Conservation (phyloP, 2,329 filamentous ascomycete genomes). For the Xylariaceae sp. region DNA sequence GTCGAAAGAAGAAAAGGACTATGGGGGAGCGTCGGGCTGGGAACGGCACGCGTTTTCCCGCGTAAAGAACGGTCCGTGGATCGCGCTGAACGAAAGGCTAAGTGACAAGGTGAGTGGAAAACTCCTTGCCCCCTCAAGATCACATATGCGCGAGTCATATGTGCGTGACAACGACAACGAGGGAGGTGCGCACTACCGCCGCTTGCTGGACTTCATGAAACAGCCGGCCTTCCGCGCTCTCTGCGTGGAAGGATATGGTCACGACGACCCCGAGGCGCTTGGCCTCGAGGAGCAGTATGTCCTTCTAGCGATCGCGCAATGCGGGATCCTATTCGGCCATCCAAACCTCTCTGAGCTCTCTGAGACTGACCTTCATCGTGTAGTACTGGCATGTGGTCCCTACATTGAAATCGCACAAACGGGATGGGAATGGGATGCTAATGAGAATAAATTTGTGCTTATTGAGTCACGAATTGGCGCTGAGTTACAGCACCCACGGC, state of each 20-base stretch:
- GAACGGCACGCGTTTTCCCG: slow-evolving; percentile 16
- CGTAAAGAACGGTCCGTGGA: slow-evolving; percentile 13
- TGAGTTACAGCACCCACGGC: background rate
- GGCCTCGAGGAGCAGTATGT: background rate
- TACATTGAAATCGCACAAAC: background rate
- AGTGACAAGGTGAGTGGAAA: background rate
- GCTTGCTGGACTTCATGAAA: background rate
- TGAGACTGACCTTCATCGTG: background rate
- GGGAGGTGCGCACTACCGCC: slow-evolving; percentile 6
- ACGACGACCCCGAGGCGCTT: background rate
- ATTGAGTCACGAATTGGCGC: background rate
- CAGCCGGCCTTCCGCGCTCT: background rate
- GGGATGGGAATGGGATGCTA: background rate
- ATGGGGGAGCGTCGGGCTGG: slow-evolving; percentile 16
- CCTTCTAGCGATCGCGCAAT: background rate
- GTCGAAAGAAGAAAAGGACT: slow-evolving; percentile 21
- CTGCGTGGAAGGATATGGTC: background rate
- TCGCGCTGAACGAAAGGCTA: slow-evolving; percentile 4
- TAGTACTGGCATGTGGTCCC: background rate
- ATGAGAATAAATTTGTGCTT: background rate
- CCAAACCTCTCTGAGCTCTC: background rate
- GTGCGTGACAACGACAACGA: background rate
- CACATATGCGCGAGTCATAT: too few species aligned
- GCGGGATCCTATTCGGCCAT: slow-evolving; percentile 8
- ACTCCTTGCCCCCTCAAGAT: too few species aligned